Base-by-base conservation (phyloP, 139 green algal species). In the Klebsormidium nitens region DNA sequence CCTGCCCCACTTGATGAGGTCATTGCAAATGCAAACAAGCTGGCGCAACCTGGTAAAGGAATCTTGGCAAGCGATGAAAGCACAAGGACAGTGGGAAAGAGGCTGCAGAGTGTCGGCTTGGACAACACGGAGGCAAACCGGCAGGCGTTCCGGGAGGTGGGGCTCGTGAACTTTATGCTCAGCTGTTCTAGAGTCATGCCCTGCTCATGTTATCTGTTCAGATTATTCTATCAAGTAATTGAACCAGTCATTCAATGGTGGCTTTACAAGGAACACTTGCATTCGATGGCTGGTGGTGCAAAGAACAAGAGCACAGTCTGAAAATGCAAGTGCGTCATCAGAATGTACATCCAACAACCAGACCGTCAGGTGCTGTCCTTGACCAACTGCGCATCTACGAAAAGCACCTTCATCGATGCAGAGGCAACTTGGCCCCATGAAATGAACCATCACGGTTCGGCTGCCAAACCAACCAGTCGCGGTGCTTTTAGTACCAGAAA, bases 1-100 rank as follows among this genome's bases (percentile, higher is more conserved):
- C n/a, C n/a, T 49, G 42, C 42, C 14, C 8, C 42, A 49, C 14
- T 49, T n/a, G 42, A 49, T 14, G 42, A 49, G 42, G 42, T 49
- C 8, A 49, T 49, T 49, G 42, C 42, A n/a, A 49, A 49, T 49
- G 42, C 42, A n/a, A n/a, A 8, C 42, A 49, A 49, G 42, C 42
- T 72, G 8, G 64, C 73, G 0, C 44, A 38, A 1, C 75, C 60
- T 5, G 85, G 85, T 46, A 91, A 91, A 44, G 92, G 92, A 69
- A 95, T 98, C 59, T 81, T 97, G 66, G 93, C 91, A 46, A 93
- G 92, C 86, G 93, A 98, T 68, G 93, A 98, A 87, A 97, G 91
- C 78, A 97, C 96, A 82, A 91, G 87, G 76, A 98, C 92, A 67
- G 91, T 87, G 79, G 91, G 91, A 67, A 93, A 91, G 89, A 86